Evolutionary conservation across 169 alveolate genomes (phyloP).

Genomic region (Theileria parva): DNA sequence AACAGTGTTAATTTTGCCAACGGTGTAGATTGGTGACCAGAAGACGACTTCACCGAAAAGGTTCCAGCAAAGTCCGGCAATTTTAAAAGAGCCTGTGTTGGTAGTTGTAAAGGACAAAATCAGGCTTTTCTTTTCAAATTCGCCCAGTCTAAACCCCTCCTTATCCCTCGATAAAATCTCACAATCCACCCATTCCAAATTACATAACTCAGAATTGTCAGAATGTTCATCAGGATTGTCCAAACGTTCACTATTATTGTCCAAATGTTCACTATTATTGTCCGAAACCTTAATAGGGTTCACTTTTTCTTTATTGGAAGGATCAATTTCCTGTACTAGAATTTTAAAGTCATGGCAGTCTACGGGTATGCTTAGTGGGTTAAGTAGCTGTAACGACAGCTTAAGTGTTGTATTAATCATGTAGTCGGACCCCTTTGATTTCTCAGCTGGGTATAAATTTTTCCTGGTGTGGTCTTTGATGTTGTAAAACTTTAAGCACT

Average conservation of each 20-base stretch:
- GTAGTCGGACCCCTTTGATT: neutral
- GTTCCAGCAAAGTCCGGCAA: slow-evolving; percentile 58
- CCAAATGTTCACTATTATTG: no score
- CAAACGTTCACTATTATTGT: no score
- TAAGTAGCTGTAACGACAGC: slow-evolving; percentile 26
- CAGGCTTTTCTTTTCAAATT: slow-evolving; percentile 33
- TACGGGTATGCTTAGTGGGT: slow-evolving; percentile 49
- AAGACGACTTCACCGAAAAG: slow-evolving; percentile 39
- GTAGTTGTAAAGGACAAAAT: slow-evolving; percentile 29
- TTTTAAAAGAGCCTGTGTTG: slow-evolving; percentile 19
- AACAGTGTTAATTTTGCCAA: no score
- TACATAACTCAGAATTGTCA: no score
- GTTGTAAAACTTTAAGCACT: slow-evolving; percentile 15
- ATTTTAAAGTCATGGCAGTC: slow-evolving; percentile 56
- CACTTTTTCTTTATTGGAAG: neutral
- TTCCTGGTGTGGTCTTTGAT: neutral
- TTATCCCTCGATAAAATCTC: neutral
- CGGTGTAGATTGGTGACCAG: slow-evolving; percentile 57
- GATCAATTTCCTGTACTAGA: slow-evolving; percentile 32
- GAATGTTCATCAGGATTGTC: no score
- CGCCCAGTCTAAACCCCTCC: slow-evolving; percentile 22
- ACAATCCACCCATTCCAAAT: neutral
- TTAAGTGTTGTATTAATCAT: neutral
- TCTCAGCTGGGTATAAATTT: neutral
- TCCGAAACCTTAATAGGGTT: neutral